These are phyloP conservation scores for Phalaenopsis equestris DNA, from an alignment of 106 monocot species.

Conservation along the genomic window DNA sequence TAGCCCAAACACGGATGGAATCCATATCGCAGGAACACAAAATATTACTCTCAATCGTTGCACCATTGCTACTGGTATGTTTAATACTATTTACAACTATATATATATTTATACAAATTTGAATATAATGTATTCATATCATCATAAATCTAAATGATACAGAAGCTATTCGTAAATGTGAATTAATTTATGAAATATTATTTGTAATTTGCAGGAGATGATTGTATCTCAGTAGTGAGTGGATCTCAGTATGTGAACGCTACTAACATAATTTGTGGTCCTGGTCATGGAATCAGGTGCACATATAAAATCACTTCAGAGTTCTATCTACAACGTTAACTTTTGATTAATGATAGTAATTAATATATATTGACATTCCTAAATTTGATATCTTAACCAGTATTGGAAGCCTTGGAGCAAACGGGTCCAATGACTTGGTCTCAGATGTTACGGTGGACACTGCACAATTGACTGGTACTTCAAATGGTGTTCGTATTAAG, in stretches of 20 bases:
- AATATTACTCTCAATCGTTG: slow-evolving; percentile 39
- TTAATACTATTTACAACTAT: not conserved
- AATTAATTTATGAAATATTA: too few relatives aligned
- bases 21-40: slow-evolving; percentile 52
- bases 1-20: slow-evolving; percentile 85
- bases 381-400: slow-evolving; percentile 8
- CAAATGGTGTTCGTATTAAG: slow-evolving; percentile 82
- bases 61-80: slow-evolving; percentile 51
- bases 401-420: slow-evolving; percentile 72
- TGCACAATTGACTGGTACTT: slow-evolving; percentile 29
- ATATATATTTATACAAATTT: too few relatives aligned
- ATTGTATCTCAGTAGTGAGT: slow-evolving; percentile 66
- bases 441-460: slow-evolving; percentile 57
- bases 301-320: not conserved
- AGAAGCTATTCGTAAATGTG: too few relatives aligned
- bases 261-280: slow-evolving; percentile 47
- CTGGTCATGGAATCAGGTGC: slow-evolving; percentile 90
- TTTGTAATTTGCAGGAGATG: slow-evolving; percentile 51
- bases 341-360: too few relatives aligned
- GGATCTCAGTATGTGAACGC: slow-evolving; percentile 36
- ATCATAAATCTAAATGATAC: too few relatives aligned
- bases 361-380: not conserved
- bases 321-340: too few relatives aligned
- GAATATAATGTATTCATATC: too few relatives aligned
- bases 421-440: slow-evolving; percentile 34